phyloP scores from a whole-genome alignment of 2,329 filamentous ascomycete species.

The Cladorrhinum sp. region DNA sequence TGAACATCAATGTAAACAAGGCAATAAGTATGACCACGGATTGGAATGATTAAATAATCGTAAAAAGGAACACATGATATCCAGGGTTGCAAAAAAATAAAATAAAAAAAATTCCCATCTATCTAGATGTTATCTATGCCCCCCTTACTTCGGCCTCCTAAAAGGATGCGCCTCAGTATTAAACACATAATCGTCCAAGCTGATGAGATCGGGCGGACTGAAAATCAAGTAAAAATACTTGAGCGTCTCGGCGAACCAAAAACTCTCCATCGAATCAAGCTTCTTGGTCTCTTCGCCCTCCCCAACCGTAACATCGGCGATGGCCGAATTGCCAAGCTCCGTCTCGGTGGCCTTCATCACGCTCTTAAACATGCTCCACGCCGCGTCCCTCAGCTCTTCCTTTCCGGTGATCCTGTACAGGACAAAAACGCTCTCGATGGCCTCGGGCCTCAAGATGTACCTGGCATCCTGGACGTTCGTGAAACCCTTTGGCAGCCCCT shows the following conservation, averaged over 20 bases:
- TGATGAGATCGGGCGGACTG: conserved; percentile 18
- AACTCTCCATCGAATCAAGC: conserved; percentile 37
- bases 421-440: conserved; percentile 43
- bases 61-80: no score
- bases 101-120: background rate
- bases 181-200: conserved; percentile 23
- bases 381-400: conserved; percentile 46
- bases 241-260: conserved; percentile 23
- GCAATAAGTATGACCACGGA: no score
- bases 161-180: conserved; percentile 25
- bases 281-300: conserved; percentile 31
- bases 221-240: conserved; percentile 25
- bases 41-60: no score
- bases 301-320: conserved; percentile 45
- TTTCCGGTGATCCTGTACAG: conserved; percentile 52
- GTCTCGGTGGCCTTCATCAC: conserved; percentile 45
- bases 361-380: conserved; percentile 51
- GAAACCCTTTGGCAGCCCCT: conserved; percentile 56
- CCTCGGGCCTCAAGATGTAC: conserved; percentile 43
- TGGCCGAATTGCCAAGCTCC: conserved; percentile 44
- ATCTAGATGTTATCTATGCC: conserved; percentile 1
- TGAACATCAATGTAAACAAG: no score
- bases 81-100: no score
- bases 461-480: conserved; percentile 50
- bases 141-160: background rate